A percentile compares a stretch with the other conserved stretches of the same genome.
Evolutionary conservation across 2,329 filamentous ascomycete genomes (phyloP).

Genomic region (Cadophora luteo-olivacea): DNA sequence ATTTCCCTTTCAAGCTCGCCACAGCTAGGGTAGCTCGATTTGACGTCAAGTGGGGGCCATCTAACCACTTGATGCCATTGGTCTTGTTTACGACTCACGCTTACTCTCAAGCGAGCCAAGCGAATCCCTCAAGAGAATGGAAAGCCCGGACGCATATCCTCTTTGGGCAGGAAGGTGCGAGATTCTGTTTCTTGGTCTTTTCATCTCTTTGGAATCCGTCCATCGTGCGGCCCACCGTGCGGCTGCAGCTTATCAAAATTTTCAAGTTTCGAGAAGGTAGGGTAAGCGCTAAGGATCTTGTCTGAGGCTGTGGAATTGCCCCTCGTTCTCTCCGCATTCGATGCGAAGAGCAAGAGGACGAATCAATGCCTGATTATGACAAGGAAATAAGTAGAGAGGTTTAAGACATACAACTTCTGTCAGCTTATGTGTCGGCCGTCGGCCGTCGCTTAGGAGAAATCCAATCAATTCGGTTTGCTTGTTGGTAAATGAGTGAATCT

Average conservation of each 20-base stretch:
- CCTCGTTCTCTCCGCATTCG: no score
- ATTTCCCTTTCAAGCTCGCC: neutral
- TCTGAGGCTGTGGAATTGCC: no score
- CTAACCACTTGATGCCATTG: neutral
- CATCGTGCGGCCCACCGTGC: no score
- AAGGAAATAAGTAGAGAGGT: neutral
- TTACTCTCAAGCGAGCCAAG: constrained; percentile 7
- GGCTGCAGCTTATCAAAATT: no score
- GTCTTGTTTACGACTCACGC: constrained; percentile 1
- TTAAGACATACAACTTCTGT: neutral
- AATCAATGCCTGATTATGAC: neutral
- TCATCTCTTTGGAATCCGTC: neutral
- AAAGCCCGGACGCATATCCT: neutral
- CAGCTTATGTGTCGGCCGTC: neutral
- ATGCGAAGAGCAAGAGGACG: neutral
- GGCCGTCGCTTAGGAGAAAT: neutral
- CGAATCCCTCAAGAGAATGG: neutral
- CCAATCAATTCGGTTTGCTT: no score
- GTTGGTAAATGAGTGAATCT: neutral
- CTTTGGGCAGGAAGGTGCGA: neutral
- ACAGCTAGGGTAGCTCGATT: neutral
- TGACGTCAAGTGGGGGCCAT: neutral
- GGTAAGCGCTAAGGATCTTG: no score
- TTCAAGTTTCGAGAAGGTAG: no score
- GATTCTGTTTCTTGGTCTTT: neutral